Evolutionary conservation across 352 stramenopile genomes (phyloP), one percentile per base, ranked within the genome.

Genomic region (Globisporangium carolinianum): DNA sequence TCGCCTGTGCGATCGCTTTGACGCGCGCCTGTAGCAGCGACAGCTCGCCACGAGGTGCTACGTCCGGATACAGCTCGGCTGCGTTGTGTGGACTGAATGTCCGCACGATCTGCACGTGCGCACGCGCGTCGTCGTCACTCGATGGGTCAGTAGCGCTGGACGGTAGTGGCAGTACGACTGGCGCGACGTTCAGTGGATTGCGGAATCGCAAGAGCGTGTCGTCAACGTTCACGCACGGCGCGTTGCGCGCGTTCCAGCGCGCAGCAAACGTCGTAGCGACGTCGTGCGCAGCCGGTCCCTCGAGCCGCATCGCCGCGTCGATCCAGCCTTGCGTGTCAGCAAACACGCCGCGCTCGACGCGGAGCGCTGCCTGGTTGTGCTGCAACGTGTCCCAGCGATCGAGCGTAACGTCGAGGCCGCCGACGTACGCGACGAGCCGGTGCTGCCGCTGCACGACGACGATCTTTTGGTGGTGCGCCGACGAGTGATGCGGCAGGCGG

Each of bases 391-490:
- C 79, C 76, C 79, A 89, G 0, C 79, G 75, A 38, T 86, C 76
- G 12, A 68, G 66, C 7, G 69, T 81, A 18, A 84, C 41, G 54
- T 89, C 79, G 35, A 87, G 60, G 6, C 76, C 79, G 15, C 79
- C 79, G 4, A 87, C 57, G 47, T 77, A 86, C 3, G 72, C 75
- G 8, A 75, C 52, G 15, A 81, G 69, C 18, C 69, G 49, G 17
- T 63, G 47, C 39, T 71, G 62, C 32, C 70, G 77, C 24, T 73
- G 71, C 7, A 89, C 55, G 11, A 86, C 67, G 14, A 90, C 60
- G 14, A 76, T 83, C 53, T 90, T 89, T 58, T 90, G 79, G 52
- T 90, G 79, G 36, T 87, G 76, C 41, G 80, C 82, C 24, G 74
- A 82, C 41, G 76, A 85, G 8, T 62, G 38, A 45, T 81, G 65